These are phyloP conservation scores for Pluteus cervinus DNA, from an alignment of 768 basidiomycete species.

Conservation along the genomic window DNA sequence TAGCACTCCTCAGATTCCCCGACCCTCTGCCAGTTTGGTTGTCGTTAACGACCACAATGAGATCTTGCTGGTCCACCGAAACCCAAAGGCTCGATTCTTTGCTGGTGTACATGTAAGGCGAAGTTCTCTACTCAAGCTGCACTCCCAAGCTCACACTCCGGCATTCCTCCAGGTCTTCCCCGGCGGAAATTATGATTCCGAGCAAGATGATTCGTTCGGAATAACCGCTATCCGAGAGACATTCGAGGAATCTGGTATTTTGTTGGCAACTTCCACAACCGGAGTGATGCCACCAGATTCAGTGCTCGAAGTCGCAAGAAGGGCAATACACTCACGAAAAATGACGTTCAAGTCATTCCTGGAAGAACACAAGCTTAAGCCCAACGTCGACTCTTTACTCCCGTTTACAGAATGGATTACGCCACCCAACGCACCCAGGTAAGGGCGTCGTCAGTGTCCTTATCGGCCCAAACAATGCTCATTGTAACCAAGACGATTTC, in stretches of 20 bases:
- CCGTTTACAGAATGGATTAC: slow-evolving; percentile 77
- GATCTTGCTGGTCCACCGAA: slow-evolving; percentile 64
- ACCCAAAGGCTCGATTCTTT: slow-evolving; percentile 57
- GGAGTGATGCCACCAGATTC: slow-evolving; percentile 23
- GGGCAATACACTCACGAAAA: slow-evolving; percentile 47
- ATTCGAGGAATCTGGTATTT: slow-evolving; percentile 69
- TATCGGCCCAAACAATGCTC: slow-evolving; percentile 5
- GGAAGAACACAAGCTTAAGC: slow-evolving; percentile 31
- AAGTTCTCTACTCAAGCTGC: no score
- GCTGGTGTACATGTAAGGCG: slow-evolving; percentile 61
- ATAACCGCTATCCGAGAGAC: slow-evolving; percentile 72
- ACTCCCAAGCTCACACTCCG: slow-evolving; percentile 3
- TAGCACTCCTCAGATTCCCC: slow-evolving; percentile 29
- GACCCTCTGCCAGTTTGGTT: slow-evolving; percentile 63
- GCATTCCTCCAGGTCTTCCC: slow-evolving; percentile 58
- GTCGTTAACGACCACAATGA: slow-evolving; percentile 64
- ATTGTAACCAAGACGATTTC: slow-evolving; percentile 49
- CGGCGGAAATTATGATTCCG: slow-evolving; percentile 61
- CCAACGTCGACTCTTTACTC: slow-evolving; percentile 42
- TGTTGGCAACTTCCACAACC: slow-evolving; percentile 42
- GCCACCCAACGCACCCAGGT: slow-evolving; percentile 50
- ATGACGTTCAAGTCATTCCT: slow-evolving; percentile 51
- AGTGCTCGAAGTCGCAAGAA: slow-evolving; percentile 47
- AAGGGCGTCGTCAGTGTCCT: slow-evolving; percentile 8
- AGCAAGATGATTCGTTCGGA: slow-evolving; percentile 49